phyloP scores from a whole-genome alignment of 1,284 basidiomycete genomes.

The Ceratobasidium papillatum region DNA sequence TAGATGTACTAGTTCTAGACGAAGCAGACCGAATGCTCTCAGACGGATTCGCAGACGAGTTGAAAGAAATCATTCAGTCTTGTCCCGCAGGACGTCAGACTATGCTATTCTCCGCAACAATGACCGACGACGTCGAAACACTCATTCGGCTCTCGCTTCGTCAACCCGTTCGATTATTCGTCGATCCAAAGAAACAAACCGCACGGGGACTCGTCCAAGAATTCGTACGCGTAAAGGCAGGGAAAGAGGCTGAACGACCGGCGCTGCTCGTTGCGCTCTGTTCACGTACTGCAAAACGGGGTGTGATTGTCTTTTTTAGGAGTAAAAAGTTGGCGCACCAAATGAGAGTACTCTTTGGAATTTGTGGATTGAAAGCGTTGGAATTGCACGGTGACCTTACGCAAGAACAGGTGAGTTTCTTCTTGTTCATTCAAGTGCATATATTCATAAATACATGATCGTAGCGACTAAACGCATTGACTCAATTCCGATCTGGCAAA shows the following conservation, averaged over 20 bases:
- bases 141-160: slow-evolving; percentile 91
- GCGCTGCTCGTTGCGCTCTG: slow-evolving; percentile 86
- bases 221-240: slow-evolving; percentile 87
- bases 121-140: slow-evolving; percentile 96
- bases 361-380: slow-evolving; percentile 86
- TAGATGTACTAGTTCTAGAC: slow-evolving; percentile 94
- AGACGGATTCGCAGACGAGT: slow-evolving; percentile 96
- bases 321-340: slow-evolving; percentile 98
- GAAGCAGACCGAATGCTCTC: slow-evolving; percentile 99
- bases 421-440: background rate
- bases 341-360: slow-evolving; percentile 90
- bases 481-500: slow-evolving; percentile 84
- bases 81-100: slow-evolving; percentile 91
- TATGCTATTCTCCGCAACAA: slow-evolving; percentile 98
- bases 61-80: slow-evolving; percentile 90
- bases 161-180: slow-evolving; percentile 92
- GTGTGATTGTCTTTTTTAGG: slow-evolving; percentile 92
- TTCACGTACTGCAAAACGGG: slow-evolving; percentile 83
- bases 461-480: slow-evolving; percentile 87
- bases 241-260: slow-evolving; percentile 81
- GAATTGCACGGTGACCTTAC: slow-evolving; percentile 95
- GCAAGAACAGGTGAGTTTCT: slow-evolving; percentile 83
- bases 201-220: slow-evolving; percentile 94
- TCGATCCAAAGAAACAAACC: slow-evolving; percentile 90
- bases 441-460: background rate